These are phyloP conservation scores for Cadophora sp. DNA, from an alignment of 2,329 filamentous ascomycete genomes.

Conservation along the genomic window DNA sequence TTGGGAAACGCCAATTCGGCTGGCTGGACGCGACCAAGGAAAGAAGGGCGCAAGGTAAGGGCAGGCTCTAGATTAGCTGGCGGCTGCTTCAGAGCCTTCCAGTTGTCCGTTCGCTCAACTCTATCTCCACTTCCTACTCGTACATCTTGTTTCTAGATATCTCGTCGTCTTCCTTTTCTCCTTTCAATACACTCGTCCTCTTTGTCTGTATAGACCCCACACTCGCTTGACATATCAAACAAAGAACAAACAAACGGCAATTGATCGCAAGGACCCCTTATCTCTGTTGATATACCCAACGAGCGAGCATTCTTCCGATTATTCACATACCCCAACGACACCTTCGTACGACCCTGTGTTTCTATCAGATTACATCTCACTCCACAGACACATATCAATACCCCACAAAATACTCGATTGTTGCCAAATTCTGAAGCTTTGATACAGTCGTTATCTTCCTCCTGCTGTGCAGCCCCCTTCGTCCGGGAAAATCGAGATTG, in stretches of 20 bases:
- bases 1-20: neutral
- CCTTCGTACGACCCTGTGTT: neutral
- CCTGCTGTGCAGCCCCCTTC: constrained; percentile 12
- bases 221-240: constrained; percentile 11
- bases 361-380: neutral
- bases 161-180: neutral
- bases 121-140: constrained; percentile 1
- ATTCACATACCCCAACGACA: neutral
- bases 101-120: neutral
- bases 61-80: neutral
- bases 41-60: neutral
- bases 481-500: neutral
- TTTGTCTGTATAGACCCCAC: constrained; percentile 16
- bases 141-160: neutral
- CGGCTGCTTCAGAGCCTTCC: constrained; percentile 10
- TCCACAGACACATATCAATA: neutral
- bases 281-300: neutral
- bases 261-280: neutral
- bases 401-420: too few species aligned
- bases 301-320: constrained; percentile 1
- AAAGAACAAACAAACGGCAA: neutral
- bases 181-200: neutral
- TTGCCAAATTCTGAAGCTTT: neutral
- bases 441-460: constrained; percentile 6
- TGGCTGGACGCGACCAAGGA: constrained; percentile 4